A percentile compares a stretch with the other conserved stretches of the same genome.
These are phyloP conservation scores for Bryoerythrophyllum caledonicum DNA, from an alignment of 225 moss, liverwort and hornwort genomes.

Conservation along the genomic window DNA sequence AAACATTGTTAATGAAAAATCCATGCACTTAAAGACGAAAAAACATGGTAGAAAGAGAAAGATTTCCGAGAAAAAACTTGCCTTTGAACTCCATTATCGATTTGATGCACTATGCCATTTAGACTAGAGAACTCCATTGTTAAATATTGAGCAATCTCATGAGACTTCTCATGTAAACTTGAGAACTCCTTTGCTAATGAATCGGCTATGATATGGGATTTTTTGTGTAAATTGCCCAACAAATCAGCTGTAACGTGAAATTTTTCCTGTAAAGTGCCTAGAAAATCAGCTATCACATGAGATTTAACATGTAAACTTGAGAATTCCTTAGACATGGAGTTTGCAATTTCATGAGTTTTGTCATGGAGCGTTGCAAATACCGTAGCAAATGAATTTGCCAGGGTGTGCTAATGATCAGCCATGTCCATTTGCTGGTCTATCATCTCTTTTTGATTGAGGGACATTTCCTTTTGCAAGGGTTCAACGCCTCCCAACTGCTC, in stretches of 20 bases:
- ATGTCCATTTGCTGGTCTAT: slow-evolving; percentile 45
- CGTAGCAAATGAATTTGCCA: slow-evolving; percentile 46
- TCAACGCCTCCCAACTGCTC: slow-evolving; percentile 51
- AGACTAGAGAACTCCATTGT: slow-evolving; percentile 50
- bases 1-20: no score
- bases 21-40: no score
- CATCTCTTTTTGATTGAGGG: slow-evolving; percentile 41
- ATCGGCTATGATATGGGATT: slow-evolving; percentile 41
- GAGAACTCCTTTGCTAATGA: slow-evolving; percentile 47
- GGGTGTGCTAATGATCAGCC: slow-evolving; percentile 36
- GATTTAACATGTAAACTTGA: slow-evolving; percentile 44
- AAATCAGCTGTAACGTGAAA: slow-evolving; percentile 46
- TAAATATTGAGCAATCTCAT: slow-evolving; percentile 43
- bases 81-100: slow-evolving; percentile 51
- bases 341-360: slow-evolving; percentile 46
- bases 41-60: background rate
- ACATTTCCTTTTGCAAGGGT: slow-evolving; percentile 46
- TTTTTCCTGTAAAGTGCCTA: slow-evolving; percentile 43
- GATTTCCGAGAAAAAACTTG: slow-evolving; percentile 17
- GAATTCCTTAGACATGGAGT: slow-evolving; percentile 47
- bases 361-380: slow-evolving; percentile 45
- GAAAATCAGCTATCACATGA: slow-evolving; percentile 43
- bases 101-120: slow-evolving; percentile 43
- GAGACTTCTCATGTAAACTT: slow-evolving; percentile 44
- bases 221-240: slow-evolving; percentile 40